A percentile compares a stretch with the other conserved stretches of the same genome.
Conservation (phyloP, 192 early-diverging fungal genomes). For the Endogone sp. region DNA sequence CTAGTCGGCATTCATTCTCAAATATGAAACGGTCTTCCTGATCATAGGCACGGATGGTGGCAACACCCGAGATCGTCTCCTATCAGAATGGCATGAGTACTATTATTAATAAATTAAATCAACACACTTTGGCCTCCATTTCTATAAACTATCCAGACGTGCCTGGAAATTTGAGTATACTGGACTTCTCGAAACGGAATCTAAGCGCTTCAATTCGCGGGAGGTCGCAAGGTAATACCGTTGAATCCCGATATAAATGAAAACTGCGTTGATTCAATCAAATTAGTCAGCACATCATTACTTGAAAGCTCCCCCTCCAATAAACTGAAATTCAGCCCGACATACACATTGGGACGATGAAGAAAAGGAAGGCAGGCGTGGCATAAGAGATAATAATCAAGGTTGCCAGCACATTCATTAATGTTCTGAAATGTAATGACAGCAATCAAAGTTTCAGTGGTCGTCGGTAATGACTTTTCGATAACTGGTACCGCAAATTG, state of each 20-base stretch:
- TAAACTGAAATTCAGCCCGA: too few species aligned
- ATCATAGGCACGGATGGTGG: slow-evolving; percentile 66
- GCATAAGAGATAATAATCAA: slow-evolving; percentile 38
- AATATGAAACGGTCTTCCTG: slow-evolving; percentile 63
- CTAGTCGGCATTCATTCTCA: slow-evolving; percentile 69
- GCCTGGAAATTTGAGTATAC: slow-evolving; percentile 72
- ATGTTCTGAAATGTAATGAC: slow-evolving; percentile 11
- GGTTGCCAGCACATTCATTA: slow-evolving; percentile 37
- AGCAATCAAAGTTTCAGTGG: slow-evolving; percentile 13
- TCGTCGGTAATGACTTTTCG: slow-evolving; percentile 7
- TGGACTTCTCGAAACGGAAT: slow-evolving; percentile 78
- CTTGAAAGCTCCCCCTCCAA: neutral
- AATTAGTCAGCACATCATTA: neutral
- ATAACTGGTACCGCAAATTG: too few species aligned
- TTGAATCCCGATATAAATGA: slow-evolving; percentile 46
- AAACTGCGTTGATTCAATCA: neutral
- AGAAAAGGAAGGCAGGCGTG: slow-evolving; percentile 40
- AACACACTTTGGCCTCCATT: too few species aligned
- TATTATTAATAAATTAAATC: too few species aligned
- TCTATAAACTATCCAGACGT: too few species aligned
- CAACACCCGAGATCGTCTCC: slow-evolving; percentile 58
- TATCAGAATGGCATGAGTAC: too few species aligned
- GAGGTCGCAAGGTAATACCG: slow-evolving; percentile 67
- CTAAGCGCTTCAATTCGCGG: slow-evolving; percentile 80
- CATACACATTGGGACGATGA: slow-evolving; percentile 41